Percentiles rank a stretch among this genome's conserved stretches.
phyloP scores from a whole-genome alignment of 768 basidiomycete species.

The Boletus sensibilis region DNA sequence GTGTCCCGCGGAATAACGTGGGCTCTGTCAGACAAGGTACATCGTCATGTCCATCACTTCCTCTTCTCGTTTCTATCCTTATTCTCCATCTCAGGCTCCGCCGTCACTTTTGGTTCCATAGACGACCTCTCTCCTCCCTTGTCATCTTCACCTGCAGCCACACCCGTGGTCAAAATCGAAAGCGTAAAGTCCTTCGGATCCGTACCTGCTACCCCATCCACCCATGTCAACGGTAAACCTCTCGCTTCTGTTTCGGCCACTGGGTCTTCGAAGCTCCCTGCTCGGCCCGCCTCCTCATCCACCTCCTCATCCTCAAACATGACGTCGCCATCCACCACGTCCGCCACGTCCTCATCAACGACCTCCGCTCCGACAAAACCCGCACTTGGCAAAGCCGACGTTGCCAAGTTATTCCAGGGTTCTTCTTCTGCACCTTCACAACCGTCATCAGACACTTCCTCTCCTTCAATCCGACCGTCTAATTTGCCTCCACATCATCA shows the following conservation, averaged over 20 bases:
- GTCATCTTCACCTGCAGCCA: conserved; percentile 77
- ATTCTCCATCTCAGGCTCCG: conserved; percentile 44
- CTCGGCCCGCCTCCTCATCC: conserved; percentile 26
- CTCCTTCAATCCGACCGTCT: conserved; percentile 54
- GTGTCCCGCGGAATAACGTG: conserved; percentile 61
- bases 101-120: conserved; percentile 89
- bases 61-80: conserved; percentile 3
- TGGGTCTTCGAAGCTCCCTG: conserved; percentile 35
- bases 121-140: conserved; percentile 75
- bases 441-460: conserved; percentile 53
- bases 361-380: conserved; percentile 35
- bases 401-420: conserved; percentile 43
- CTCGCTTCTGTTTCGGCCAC: conserved; percentile 45
- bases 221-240: conserved; percentile 64
- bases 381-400: conserved; percentile 35
- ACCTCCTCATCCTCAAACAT: conserved; percentile 26
- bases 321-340: conserved; percentile 32
- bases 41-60: conserved; percentile 21
- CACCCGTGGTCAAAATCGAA: conserved; percentile 62
- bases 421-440: conserved; percentile 42
- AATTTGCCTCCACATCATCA: conserved; percentile 50
- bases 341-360: conserved; percentile 36
- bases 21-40: conserved; percentile 67
- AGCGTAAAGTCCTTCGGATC: conserved; percentile 82
- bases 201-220: conserved; percentile 51